A percentile compares a stretch with the other conserved stretches of the same genome.
Conservation (phyloP, 768 basidiomycete species). For the Hericium erinaceus region DNA sequence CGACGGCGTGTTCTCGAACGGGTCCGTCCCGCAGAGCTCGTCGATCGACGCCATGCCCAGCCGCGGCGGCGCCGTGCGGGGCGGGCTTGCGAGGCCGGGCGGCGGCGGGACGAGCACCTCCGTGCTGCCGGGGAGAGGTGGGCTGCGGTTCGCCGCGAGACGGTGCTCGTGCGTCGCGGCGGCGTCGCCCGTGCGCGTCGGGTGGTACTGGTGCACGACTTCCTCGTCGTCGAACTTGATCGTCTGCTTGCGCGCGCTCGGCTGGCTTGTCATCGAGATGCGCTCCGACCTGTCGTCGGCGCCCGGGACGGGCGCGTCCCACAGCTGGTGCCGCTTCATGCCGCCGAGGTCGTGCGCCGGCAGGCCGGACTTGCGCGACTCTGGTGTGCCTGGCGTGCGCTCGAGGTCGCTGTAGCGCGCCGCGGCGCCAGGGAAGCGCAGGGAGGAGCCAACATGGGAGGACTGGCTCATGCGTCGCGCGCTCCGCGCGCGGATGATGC, state of each 20-base stretch:
- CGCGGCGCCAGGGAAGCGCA: not conserved
- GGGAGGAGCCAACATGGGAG: conserved; percentile 33
- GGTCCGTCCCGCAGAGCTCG: not conserved
- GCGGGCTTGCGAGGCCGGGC: not conserved
- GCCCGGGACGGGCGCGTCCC: conserved; percentile 74
- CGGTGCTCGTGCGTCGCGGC: conserved; percentile 41
- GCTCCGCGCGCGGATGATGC: conserved; percentile 52
- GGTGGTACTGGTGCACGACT: conserved; percentile 67
- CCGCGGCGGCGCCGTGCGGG: conserved; percentile 12
- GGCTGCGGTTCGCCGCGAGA: conserved; percentile 5
- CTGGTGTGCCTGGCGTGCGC: conserved; percentile 30
- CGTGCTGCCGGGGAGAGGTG: not conserved
- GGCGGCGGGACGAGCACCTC: not conserved
- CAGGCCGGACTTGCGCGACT: not conserved
- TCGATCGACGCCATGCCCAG: not conserved
- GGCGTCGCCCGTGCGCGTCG: conserved; percentile 29
- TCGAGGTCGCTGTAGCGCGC: conserved; percentile 27
- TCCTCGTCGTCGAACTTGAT: conserved; percentile 76
- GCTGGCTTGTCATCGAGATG: conserved; percentile 25
- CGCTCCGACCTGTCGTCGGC: conserved; percentile 31
- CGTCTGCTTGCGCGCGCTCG: conserved; percentile 31
- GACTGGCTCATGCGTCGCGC: conserved; percentile 23
- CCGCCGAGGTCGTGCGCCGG: conserved; percentile 22
- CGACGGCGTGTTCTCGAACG: conserved; percentile 3
- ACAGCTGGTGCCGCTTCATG: conserved; percentile 74